phyloP scores from a whole-genome alignment of 768 basidiomycete species.

The Paxillus involutus region DNA sequence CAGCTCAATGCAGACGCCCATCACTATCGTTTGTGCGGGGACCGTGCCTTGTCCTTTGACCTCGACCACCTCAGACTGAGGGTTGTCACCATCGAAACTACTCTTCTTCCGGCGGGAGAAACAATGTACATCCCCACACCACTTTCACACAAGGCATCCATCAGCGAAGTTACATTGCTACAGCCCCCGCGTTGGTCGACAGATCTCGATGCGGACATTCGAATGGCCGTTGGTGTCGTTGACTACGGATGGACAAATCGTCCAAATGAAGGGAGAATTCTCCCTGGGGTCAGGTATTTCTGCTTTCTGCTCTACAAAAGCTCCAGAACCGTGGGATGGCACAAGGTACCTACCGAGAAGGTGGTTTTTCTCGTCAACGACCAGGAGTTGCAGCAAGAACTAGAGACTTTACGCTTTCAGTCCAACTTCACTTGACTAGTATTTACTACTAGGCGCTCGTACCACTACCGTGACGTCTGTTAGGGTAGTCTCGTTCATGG shows the following conservation, averaged over 20 bases:
- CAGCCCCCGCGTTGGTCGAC: not conserved
- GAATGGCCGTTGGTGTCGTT: conserved; percentile 19
- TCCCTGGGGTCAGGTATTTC: conserved; percentile 10
- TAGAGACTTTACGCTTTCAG: conserved; percentile 3
- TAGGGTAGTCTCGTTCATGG: too few relatives aligned
- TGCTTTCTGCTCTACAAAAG: conserved; percentile 15
- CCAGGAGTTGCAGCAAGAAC: conserved; percentile 2
- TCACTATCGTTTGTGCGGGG: conserved; percentile 21
- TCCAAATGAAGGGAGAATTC: conserved; percentile 9
- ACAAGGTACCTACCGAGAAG: conserved; percentile 12
- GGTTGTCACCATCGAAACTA: conserved; percentile 9
- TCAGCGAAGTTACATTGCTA: conserved; percentile 5
- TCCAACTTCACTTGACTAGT: too few relatives aligned
- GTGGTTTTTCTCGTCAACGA: conserved; percentile 17
- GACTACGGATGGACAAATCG: conserved; percentile 19
- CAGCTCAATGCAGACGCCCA: conserved; percentile 4
- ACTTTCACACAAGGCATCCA: not conserved
- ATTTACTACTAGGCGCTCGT: too few relatives aligned
- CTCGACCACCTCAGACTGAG: conserved; percentile 4
- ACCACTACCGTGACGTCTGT: too few relatives aligned
- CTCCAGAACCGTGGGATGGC: conserved; percentile 1
- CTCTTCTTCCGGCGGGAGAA: not conserved
- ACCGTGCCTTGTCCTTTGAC: conserved; percentile 15
- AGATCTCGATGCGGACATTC: not conserved
- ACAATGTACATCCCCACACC: not conserved